phyloP scores from a whole-genome alignment of 139 green algal genomes.

The Closterium sp. region DNA sequence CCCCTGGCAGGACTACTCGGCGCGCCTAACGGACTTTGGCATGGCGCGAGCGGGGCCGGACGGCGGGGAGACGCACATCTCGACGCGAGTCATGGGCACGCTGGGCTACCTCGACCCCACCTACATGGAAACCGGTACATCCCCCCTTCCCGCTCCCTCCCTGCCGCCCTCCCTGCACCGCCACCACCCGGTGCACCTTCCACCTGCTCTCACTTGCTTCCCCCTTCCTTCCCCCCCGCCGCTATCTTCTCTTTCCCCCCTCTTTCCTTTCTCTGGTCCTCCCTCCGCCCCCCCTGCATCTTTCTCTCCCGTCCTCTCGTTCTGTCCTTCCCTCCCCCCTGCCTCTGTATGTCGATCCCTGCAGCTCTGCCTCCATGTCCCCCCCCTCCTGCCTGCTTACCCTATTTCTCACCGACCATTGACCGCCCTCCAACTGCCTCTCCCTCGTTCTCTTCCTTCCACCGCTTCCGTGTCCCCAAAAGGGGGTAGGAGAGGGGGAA shows the following conservation, averaged over 20 bases:
- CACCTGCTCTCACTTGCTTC: background rate
- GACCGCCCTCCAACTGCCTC: too few relatives aligned
- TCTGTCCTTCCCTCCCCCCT: background rate
- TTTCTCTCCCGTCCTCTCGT: background rate
- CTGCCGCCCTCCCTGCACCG: background rate
- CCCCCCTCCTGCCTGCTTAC: background rate
- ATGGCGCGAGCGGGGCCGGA: conserved; percentile 16
- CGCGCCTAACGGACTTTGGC: conserved; percentile 20
- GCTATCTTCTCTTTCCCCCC: background rate
- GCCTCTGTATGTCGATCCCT: too few relatives aligned
- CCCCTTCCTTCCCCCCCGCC: background rate
- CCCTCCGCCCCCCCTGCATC: background rate
- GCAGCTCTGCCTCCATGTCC: background rate
- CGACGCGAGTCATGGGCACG: conserved; percentile 20
- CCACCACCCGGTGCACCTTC: background rate
- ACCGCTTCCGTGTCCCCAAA: too few relatives aligned
- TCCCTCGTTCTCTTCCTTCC: too few relatives aligned
- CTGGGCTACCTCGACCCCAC: conserved; percentile 30
- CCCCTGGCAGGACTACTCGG: conserved; percentile 17
- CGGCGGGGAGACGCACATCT: conserved; percentile 22
- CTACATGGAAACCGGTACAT: conserved; percentile 30
- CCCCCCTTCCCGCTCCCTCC: background rate
- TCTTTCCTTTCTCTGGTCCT: background rate
- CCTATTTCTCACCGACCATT: too few relatives aligned
- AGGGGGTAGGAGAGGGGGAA: too few relatives aligned